Evolutionary conservation across 2,329 filamentous ascomycete genomes (phyloP), one percentile per base, ranked within the genome.

Genomic region (Claviceps sp.): DNA sequence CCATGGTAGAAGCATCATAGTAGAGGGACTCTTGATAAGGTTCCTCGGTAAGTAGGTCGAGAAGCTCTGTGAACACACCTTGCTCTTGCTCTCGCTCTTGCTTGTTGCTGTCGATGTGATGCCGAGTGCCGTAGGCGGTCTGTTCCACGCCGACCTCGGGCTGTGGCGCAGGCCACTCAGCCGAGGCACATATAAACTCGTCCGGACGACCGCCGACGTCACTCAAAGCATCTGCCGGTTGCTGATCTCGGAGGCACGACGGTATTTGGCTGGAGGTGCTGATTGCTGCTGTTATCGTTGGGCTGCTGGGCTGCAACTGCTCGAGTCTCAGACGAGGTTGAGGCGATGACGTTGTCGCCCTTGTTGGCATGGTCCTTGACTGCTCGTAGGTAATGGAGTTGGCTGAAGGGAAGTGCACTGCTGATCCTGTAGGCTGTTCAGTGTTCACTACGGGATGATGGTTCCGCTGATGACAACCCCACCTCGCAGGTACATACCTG

Each of bases 1-100:
- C 72, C 78, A 81, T 81, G 57, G 72, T 75, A 54, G 71, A 65
- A 45, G 73, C 70, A 69, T 81, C 75, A 70, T 78, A 81, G 63
- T 81, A 81, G 50, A 72, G 67, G 43, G 77, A 75, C 43, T 67
- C 69, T 56, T 69, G 40, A 26, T 50, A 46, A 8, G 22, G 2
- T 13, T 41, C 45, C 13, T 18, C 37, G 30, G 24, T 4, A 37
- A 34, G 16, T 8, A 41, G 34, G 30, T 7, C 49, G n/a, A 51
- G 40, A 8, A 48, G 45, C 24, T 49, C 22, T 40, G 45, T 49
- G n/a, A 54, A 24, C 2, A 40, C 37, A 22, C 11, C 30, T 18
- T 37, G 37, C 8, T 48, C 52, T 37, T 43, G 45, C 22, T 56
- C 26, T 20, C 37, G 24, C 20, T 43, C 44, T 30, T 47, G 37